Base-by-base conservation (phyloP, 176 grass and related monocot genomes). In the Hsuehochloa calcarea region DNA sequence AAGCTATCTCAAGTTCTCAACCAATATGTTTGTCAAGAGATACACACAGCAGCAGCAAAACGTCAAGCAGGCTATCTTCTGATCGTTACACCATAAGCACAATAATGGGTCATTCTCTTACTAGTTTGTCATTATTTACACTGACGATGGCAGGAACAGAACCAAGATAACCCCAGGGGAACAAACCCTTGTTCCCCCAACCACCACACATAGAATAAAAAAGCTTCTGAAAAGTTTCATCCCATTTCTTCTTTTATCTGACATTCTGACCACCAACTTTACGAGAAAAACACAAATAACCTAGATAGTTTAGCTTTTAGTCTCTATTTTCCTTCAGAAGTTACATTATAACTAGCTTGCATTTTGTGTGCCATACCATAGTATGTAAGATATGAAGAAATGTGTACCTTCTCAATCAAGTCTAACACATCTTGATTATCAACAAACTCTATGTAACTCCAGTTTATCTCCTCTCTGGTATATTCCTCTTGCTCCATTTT, bases 401-500 rank as follows among this genome's bases (percentile, higher is more conserved):
- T 68, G 56, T 44, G 27, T 89, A 97, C 97, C 93, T 99, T 99
- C 88, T 99, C 97, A 72, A 99, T 99, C 74, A 99, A 92, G 82
- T 99, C 97, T 65, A 99, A 78, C 62, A 99, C 93, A 82, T 99
- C 97, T 89, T 99, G 93, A 87, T 99, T 99, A 89, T 99, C 97
- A 89, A 99, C 88, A 91, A 99, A 99, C 50, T 99, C 97, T 49
- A 99, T 99, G 82, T 99, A 99, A 92, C 97, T 99, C 97, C 97
- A 99, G 86, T 99, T 50, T 85, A 99, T 99, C 86, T 92, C 93
- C 87, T 99, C 97, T 80, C 91, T 96, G 26, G 97, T 92, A 84
- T 96, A 99, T 72, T 99, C 96, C 74, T 98, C 96, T 84, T 98
- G 96, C 87, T 98, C 96, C 96, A 98, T 98, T 98, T 98, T 98